Conservation (phyloP, 768 basidiomycete species). For the Mycena galopus region DNA sequence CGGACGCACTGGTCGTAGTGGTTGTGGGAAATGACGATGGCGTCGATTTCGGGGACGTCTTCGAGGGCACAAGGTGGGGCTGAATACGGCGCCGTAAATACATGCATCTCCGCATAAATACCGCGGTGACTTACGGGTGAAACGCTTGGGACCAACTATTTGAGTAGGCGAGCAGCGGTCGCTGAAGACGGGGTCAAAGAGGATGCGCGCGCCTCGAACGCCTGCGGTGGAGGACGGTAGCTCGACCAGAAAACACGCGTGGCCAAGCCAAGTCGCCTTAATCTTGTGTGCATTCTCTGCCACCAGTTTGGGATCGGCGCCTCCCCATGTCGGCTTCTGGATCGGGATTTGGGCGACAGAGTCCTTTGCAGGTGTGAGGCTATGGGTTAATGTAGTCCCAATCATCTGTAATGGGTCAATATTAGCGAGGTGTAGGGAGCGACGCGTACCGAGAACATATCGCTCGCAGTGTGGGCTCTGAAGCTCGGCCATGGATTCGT, state of each 20-base stretch:
- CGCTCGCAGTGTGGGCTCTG: too few relatives aligned
- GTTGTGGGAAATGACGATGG: slow-evolving; percentile 72
- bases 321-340: slow-evolving; percentile 56
- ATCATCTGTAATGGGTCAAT: too few relatives aligned
- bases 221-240: slow-evolving; percentile 52
- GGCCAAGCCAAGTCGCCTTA: slow-evolving; percentile 68
- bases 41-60: slow-evolving; percentile 72
- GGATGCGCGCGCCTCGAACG: slow-evolving; percentile 58
- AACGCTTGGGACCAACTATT: slow-evolving; percentile 60
- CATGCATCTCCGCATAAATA: neutral
- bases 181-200: slow-evolving; percentile 69
- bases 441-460: too few relatives aligned
- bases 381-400: too few relatives aligned
- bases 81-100: slow-evolving; percentile 32
- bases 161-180: slow-evolving; percentile 64
- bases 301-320: slow-evolving; percentile 39
- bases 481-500: too few relatives aligned
- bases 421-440: too few relatives aligned
- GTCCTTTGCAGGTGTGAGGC: slow-evolving; percentile 37
- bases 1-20: slow-evolving; percentile 64
- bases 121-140: slow-evolving; percentile 54
- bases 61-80: slow-evolving; percentile 64
- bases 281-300: slow-evolving; percentile 51
- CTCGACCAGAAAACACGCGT: slow-evolving; percentile 68
- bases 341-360: slow-evolving; percentile 45